Evolutionary conservation across 257 asterid species (phyloP), one percentile per base, ranked within the genome.

Genomic region (Avicennia marina): DNA sequence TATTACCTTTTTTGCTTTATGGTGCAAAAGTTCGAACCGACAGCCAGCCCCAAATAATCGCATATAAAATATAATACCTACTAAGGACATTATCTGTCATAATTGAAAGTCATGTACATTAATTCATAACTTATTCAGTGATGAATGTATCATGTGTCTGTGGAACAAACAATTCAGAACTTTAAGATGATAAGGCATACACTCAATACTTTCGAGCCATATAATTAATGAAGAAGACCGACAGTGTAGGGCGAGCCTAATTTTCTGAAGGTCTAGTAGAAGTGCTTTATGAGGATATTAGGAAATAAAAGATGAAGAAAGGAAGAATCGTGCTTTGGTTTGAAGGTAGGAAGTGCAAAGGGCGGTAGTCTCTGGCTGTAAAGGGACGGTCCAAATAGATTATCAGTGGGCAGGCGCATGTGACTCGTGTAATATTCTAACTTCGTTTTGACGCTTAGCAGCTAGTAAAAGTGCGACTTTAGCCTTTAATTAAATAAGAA

Each of bases 341-440:
- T 42, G 22, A 20, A 49, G 42, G 45, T 33, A 2, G 26, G 0
- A 21, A 29, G 41, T 29, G 57, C 42, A 59, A 44, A 44, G 13
- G 32, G 8, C 18, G 51, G 57, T 11, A 49, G 19, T 55, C 43
- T 63, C 17, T 41, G 65, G 78, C 60, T 70, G 72, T 70, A 26
- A 54, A 46, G 65, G 50, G 58, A 44, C 59, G 55, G 62, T 63
- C 72, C 62, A 40, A 62, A 71, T 52, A 27, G 71, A 34, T 47
- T 38, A 60, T 12, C 11, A 56, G 66, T 69, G 68, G 60, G 61
- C 27, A n/a, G n/a, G n/a, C n/a, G n/a, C n/a, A n/a, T n/a, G n/a
- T n/a, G n/a, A n/a, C 32, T 4, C 59, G 66, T 36, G 20, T 53
- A 52, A 20, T 49, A 26, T 13, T 47, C 47, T 22, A 19, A 9